phyloP scores from a whole-genome alignment of 164 flowering plant genomes.

The Akebia trifoliata region DNA sequence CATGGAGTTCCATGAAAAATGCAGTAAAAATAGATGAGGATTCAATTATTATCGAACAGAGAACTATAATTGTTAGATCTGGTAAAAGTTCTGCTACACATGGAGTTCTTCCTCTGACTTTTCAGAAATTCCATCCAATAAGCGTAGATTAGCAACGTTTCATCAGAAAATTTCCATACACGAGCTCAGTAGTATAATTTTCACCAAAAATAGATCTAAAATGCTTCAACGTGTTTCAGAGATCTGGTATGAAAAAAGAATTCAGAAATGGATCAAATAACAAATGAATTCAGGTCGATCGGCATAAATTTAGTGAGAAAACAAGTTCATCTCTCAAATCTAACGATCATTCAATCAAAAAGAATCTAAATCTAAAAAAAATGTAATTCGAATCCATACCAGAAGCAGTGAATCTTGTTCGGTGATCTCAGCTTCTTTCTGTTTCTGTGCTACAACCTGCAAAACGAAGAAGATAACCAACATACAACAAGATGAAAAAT shows the following conservation, averaged over 20 bases:
- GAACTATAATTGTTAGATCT: background rate
- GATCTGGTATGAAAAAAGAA: background rate
- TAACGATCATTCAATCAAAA: background rate
- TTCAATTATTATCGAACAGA: background rate
- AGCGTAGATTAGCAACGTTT: background rate
- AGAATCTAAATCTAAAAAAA: background rate
- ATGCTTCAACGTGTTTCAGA: background rate
- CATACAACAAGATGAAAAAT: background rate
- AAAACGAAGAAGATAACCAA: background rate
- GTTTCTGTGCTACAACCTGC: constrained; percentile 77
- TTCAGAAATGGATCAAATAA: background rate
- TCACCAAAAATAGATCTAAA: background rate
- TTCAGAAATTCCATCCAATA: background rate
- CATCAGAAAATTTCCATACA: background rate
- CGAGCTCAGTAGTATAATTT: background rate
- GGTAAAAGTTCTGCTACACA: background rate
- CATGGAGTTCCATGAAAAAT: background rate
- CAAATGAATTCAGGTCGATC: background rate
- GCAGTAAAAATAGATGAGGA: background rate
- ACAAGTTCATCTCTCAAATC: background rate
- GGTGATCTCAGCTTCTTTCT: constrained; percentile 81
- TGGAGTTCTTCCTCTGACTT: background rate
- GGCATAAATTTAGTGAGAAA: background rate
- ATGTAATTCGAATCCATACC: constrained; percentile 24
- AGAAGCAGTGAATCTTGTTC: constrained; percentile 92